Conservation (phyloP, 2,329 filamentous ascomycete species). For the Scolecobasidium constrictum region DNA sequence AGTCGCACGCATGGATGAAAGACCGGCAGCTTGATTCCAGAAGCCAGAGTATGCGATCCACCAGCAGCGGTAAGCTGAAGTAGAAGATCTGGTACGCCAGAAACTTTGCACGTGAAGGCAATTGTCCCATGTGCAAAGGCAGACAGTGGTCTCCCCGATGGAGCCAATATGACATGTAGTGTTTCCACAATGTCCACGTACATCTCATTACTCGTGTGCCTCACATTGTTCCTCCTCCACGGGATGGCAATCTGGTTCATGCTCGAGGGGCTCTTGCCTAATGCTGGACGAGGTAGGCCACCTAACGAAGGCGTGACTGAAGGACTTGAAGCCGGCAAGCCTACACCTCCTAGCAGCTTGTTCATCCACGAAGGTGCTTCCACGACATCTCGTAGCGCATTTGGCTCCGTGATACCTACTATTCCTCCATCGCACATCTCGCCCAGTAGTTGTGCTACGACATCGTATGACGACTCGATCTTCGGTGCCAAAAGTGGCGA, state of each 20-base stretch:
- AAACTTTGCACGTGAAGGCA: slow-evolving; percentile 90
- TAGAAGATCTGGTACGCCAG: slow-evolving; percentile 83
- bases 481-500: slow-evolving; percentile 75
- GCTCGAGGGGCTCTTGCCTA: slow-evolving; percentile 7
- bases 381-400: slow-evolving; percentile 81
- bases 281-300: slow-evolving; percentile 5
- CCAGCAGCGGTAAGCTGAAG: slow-evolving; percentile 64
- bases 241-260: slow-evolving; percentile 43
- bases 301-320: slow-evolving; percentile 5
- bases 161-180: slow-evolving; percentile 75
- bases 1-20: slow-evolving; percentile 94
- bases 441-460: slow-evolving; percentile 80
- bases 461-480: slow-evolving; percentile 84
- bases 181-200: slow-evolving; percentile 95
- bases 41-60: slow-evolving; percentile 64
- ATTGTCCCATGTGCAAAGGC: slow-evolving; percentile 88
- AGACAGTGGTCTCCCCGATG: slow-evolving; percentile 75
- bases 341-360: slow-evolving; percentile 79
- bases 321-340: slow-evolving; percentile 55
- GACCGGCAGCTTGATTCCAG: slow-evolving; percentile 74
- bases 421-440: slow-evolving; percentile 95
- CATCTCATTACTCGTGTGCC: slow-evolving; percentile 92
- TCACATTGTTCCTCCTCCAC: slow-evolving; percentile 84
- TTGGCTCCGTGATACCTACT: slow-evolving; percentile 85
- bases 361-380: slow-evolving; percentile 86